A percentile compares a stretch with the other conserved stretches of the same genome.
phyloP scores from a whole-genome alignment of 73 alveolate genomes.

The Paramecium octaurelia region DNA sequence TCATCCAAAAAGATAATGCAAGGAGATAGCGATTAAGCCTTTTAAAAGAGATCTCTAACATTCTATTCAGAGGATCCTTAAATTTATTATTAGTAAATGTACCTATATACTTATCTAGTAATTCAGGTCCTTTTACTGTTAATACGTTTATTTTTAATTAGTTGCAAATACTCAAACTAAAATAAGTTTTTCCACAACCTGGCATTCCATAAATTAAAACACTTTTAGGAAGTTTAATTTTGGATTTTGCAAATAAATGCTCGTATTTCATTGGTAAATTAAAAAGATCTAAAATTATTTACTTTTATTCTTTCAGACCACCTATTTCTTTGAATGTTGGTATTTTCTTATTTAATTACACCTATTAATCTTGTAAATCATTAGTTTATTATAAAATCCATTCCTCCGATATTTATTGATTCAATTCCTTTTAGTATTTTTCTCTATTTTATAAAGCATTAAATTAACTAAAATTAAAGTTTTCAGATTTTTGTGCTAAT shows the following conservation, averaged over 20 bases:
- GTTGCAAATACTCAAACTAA: constrained; percentile 81
- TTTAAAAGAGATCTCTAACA: constrained; percentile 83
- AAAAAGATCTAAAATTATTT: constrained; percentile 70
- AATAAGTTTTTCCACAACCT: constrained; percentile 86
- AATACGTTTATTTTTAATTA: constrained; percentile 77
- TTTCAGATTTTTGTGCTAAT: neutral
- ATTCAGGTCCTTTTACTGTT: constrained; percentile 90
- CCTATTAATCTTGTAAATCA: neutral
- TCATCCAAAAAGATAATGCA: constrained; percentile 88
- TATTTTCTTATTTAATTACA: neutral
- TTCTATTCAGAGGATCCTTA: constrained; percentile 72
- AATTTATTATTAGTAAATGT: constrained; percentile 11
- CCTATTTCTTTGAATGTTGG: constrained; percentile 71
- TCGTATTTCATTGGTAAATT: constrained; percentile 66
- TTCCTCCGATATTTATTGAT: neutral
- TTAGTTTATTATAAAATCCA: neutral
- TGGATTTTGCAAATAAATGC: constrained; percentile 65
- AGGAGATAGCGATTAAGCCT: constrained; percentile 79
- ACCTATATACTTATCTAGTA: constrained; percentile 86
- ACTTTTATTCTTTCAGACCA: constrained; percentile 69
- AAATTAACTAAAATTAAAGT: neutral
- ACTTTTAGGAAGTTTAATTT: constrained; percentile 67
- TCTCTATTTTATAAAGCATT: constrained; percentile 4
- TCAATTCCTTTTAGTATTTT: neutral
- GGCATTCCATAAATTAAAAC: constrained; percentile 88